phyloP scores from a whole-genome alignment of 805 yeast genomes.

The Starmerella floricola region DNA sequence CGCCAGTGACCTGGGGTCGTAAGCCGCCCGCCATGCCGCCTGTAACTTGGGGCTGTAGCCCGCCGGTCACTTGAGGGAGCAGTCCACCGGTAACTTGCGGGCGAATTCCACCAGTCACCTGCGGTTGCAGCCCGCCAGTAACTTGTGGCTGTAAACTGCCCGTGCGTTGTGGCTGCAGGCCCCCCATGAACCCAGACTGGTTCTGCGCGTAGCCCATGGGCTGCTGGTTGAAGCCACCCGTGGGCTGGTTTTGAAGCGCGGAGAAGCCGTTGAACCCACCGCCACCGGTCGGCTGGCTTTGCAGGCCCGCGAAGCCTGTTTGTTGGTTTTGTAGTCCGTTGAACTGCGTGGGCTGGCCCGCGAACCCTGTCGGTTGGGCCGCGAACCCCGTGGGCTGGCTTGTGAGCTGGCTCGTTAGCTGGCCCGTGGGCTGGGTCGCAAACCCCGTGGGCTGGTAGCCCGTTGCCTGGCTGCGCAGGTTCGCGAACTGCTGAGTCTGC shows the following conservation, averaged over 20 bases:
- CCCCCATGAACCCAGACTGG: constrained; percentile 11
- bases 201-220: constrained; percentile 4
- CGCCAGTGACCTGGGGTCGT: constrained; percentile 10
- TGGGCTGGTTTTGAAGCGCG: constrained; percentile 7
- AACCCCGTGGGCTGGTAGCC: constrained; percentile 5
- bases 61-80: constrained; percentile 24
- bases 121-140: constrained; percentile 12
- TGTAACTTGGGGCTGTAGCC: constrained; percentile 52
- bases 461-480: constrained; percentile 6
- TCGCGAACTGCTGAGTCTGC: constrained; percentile 7
- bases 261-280: not conserved
- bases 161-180: constrained; percentile 2
- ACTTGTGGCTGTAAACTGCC: constrained; percentile 16
- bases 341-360: constrained; percentile 31
- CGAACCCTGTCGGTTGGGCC: constrained; percentile 29
- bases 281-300: constrained; percentile 20
- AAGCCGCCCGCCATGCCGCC: constrained; percentile 53
- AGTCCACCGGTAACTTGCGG: constrained; percentile 12
- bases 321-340: constrained; percentile 6
- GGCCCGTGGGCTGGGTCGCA: constrained; percentile 6
- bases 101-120: constrained; percentile 9
- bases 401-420: constrained; percentile 9
- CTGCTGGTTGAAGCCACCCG: constrained; percentile 4
- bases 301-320: constrained; percentile 12
- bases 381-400: constrained; percentile 8